Evolutionary conservation across 352 stramenopile genomes (phyloP).

Genomic region (Phytopythium aichiense): DNA sequence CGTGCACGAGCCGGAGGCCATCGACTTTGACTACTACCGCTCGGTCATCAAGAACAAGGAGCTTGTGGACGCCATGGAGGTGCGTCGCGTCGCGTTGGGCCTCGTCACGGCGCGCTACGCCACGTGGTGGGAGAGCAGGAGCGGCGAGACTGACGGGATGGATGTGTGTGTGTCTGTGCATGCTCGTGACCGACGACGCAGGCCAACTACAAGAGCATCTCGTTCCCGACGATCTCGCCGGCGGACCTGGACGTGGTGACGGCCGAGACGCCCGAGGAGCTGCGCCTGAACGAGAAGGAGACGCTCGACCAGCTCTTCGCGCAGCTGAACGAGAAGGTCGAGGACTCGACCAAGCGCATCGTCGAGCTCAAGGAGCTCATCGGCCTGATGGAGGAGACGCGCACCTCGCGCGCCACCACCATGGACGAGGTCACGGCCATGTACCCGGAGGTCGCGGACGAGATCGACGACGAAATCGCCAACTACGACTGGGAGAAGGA

Average conservation of each 20-base stretch:
- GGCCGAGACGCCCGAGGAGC: slow-evolving; percentile 39
- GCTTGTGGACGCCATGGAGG: slow-evolving; percentile 76
- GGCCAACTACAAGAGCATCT: slow-evolving; percentile 84
- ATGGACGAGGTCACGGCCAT: slow-evolving; percentile 83
- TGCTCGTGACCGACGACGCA: neutral
- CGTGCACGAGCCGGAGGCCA: slow-evolving; percentile 74
- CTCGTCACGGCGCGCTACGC: no score
- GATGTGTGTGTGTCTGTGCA: no score
- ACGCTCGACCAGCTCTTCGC: slow-evolving; percentile 71
- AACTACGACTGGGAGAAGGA: slow-evolving; percentile 90
- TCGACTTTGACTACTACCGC: slow-evolving; percentile 87
- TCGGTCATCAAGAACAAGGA: slow-evolving; percentile 88
- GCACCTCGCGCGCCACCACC: slow-evolving; percentile 79
- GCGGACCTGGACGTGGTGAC: slow-evolving; percentile 63
- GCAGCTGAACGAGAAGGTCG: slow-evolving; percentile 77
- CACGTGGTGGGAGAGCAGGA: no score
- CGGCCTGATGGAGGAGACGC: slow-evolving; percentile 77
- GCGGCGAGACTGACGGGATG: no score
- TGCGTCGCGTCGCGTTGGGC: neutral
- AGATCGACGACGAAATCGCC: slow-evolving; percentile 88
- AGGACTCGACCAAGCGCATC: slow-evolving; percentile 83
- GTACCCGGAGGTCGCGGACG: slow-evolving; percentile 81
- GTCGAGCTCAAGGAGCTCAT: slow-evolving; percentile 85
- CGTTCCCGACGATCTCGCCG: slow-evolving; percentile 74
- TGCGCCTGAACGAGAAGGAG: slow-evolving; percentile 77